These are phyloP conservation scores for Bryoglossum gracile DNA, from an alignment of 495 filamentous ascomycete species.

Conservation along the genomic window DNA sequence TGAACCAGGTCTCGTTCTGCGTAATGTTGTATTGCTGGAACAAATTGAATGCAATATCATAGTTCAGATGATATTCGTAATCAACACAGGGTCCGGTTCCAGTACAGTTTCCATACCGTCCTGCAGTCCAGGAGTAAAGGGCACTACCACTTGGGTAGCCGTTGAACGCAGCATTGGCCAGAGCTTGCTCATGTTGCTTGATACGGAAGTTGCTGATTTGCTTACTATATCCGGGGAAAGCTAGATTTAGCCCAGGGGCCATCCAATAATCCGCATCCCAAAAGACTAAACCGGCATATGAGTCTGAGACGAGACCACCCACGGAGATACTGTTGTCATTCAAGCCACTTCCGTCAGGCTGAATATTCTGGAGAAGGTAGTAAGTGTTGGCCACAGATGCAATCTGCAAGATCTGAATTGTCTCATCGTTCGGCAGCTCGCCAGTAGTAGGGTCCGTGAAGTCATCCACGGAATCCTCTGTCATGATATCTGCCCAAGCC, in stretches of 20 bases:
- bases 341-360: slow-evolving; percentile 40
- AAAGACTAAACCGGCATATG: slow-evolving; percentile 50
- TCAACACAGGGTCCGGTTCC: slow-evolving; percentile 52
- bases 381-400: slow-evolving; percentile 59
- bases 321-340: slow-evolving; percentile 48
- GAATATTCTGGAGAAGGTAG: slow-evolving; percentile 58
- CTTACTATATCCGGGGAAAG: slow-evolving; percentile 38
- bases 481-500: slow-evolving; percentile 42
- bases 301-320: slow-evolving; percentile 46
- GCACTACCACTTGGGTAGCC: slow-evolving; percentile 38
- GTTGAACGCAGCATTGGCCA: slow-evolving; percentile 40
- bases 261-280: slow-evolving; percentile 55
- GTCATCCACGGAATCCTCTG: slow-evolving; percentile 52
- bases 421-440: slow-evolving; percentile 48
- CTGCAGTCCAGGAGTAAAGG: slow-evolving; percentile 50
- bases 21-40: slow-evolving; percentile 43
- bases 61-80: slow-evolving; percentile 62
- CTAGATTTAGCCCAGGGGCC: slow-evolving; percentile 46
- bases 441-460: slow-evolving; percentile 52
- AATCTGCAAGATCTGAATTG: slow-evolving; percentile 56
- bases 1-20: slow-evolving; percentile 40
- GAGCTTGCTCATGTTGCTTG: slow-evolving; percentile 39
- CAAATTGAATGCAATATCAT: slow-evolving; percentile 59
- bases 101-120: slow-evolving; percentile 55
- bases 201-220: slow-evolving; percentile 47